Base-by-base conservation (phyloP, 2,329 filamentous ascomycete species). In the Aureobasidium melanogenum region DNA sequence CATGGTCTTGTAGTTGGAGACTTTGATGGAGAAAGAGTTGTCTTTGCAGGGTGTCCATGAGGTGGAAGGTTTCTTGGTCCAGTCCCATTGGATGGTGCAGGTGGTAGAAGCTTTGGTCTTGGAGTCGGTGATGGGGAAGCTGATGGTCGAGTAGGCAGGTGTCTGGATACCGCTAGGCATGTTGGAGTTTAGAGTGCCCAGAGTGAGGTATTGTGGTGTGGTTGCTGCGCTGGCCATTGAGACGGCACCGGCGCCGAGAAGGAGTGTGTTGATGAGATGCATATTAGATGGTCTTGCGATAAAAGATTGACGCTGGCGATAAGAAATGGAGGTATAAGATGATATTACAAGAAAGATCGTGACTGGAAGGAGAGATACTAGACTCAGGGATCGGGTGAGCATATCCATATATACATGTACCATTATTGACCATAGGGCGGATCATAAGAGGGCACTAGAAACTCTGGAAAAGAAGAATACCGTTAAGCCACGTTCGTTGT, bases 81-180 rank as follows among this genome's bases (percentile, higher is more conserved):
- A 59, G 34, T 59, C 56, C 56, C 56, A 59, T 19, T 48, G 38
- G 14, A 59, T n/a, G 32, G 34, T 48, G 44, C 56, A 59, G 44
- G 56, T 59, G 30, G 56, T 59, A 0, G 19, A 19, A 34, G 56
- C 39, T 34, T 59, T 59, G 43, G 43, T 59, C 32, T 48, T 48
- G 44, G 56, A 59, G 56, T 59, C 56, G 43, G 32, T 50, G 34
- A 59, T 39, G 15, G 56, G 56, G 43, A 59, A 48, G 24, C 32
- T 28, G 34, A 59, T 50, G n/a, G 47, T 32, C 3, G 32, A 19
- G 44, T 50, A 50, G 22, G 56, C 56, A 28, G 56, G 56, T 30
- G 32, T 30, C 1, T 28, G 22, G 32, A 59, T 59, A 22, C 56
- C 56, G 43, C 43, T 48, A 36, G 56, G 56, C 2, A 32, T 59